phyloP scores from a whole-genome alignment of 2,329 filamentous ascomycete species.

The Colletotrichum endophyticum region DNA sequence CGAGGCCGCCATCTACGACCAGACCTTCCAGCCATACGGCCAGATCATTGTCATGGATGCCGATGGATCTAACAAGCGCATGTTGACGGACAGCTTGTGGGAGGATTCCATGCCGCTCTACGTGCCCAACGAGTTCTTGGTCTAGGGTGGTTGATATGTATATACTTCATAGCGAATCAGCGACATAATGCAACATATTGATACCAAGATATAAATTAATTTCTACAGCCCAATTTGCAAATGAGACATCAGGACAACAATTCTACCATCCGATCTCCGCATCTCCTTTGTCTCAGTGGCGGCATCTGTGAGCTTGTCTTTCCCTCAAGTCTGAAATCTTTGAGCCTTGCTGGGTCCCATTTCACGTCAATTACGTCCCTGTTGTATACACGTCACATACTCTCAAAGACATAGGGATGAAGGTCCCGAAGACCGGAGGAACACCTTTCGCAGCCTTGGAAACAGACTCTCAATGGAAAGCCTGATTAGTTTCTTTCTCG shows the following conservation, averaged over 20 bases:
- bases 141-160: not conserved
- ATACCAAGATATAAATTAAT: not conserved
- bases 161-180: not conserved
- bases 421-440: not conserved
- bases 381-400: not conserved
- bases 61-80: conserved; percentile 6
- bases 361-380: not conserved
- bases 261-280: too few species aligned
- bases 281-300: not conserved
- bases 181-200: not conserved
- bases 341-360: not conserved
- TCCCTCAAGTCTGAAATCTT: not conserved
- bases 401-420: not conserved
- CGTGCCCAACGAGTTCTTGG: conserved; percentile 2
- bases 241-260: not conserved
- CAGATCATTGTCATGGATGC: conserved; percentile 9
- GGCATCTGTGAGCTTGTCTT: not conserved
- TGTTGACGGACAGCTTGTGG: conserved; percentile 25
- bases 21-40: conserved; percentile 7
- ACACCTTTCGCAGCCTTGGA: not conserved
- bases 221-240: not conserved
- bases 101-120: conserved; percentile 16
- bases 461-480: not conserved
- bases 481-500: not conserved
- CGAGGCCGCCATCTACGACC: conserved; percentile 8